Evolutionary conservation across 768 basidiomycete species (phyloP), one percentile per base, ranked within the genome.

Genomic region (Cantharellus anzutake): DNA sequence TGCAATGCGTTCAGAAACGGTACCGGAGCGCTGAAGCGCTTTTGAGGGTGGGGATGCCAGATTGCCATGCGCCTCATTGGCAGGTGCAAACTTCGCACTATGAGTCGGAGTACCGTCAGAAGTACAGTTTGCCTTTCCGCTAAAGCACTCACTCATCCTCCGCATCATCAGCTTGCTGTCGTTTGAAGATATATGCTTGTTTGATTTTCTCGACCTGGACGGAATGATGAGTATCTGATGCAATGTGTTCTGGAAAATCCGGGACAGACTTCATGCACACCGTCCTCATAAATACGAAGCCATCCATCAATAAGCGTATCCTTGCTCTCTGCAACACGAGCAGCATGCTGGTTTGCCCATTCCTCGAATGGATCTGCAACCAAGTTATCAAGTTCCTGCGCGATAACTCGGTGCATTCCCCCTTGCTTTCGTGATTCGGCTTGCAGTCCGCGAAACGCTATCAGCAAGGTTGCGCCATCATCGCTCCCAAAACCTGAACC

Each of bases 81-180:
- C 29, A 29, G 44, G 44, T 48, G 89, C 88, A 66, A 94, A 94
- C 66, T 87, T 89, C 48, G 80, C 86, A 69, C 91, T 94, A 29
- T 48, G 44, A 48, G 11, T 1, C 11, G 44, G 44, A 48, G 44
- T 48, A 29, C 11, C 11, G 44, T 11, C 29, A 11, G 44, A 11
- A 48, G 44, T 48, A 1, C 11, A 29, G 44, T 11, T 48, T 48
- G 44, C 29, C 44, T 11, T 11, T 29, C 20, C 60, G 51, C 34
- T 34, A 35, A 4, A 16, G 39, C 38, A 75, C 89, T 66, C 70
- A 94, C 92, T 94, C 91, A 68, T 96, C 92, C 68, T 90, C 90
- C 4, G 84, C 83, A 67, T 96, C 92, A 65, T 96, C 92, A 14
- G 92, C 91, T 44, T 79, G 78, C 59, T 87, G 79, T 0, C 79